Percentiles rank a stretch among this genome's conserved stretches.
Conservation (phyloP, 441 rosid genomes). For the Theobroma grandiflorum region DNA sequence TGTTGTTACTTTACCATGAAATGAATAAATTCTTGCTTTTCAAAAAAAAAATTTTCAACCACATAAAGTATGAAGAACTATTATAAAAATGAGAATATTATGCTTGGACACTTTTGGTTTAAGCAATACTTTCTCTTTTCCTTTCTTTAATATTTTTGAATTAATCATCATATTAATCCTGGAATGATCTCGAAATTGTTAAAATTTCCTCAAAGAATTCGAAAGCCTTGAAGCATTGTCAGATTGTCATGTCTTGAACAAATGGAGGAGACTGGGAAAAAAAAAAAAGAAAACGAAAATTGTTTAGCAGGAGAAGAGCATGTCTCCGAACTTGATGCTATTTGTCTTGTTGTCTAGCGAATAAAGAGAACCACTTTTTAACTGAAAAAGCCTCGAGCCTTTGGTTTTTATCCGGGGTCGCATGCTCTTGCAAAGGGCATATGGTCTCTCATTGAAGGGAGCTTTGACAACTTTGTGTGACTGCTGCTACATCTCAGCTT, state of each 20-base stretch:
- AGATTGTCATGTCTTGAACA: background rate
- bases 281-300: background rate
- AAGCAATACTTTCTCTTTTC: too few species aligned
- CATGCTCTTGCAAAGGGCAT: conserved; percentile 36
- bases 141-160: too few species aligned
- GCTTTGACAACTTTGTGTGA: conserved; percentile 14
- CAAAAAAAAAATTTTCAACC: too few species aligned
- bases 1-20: too few species aligned
- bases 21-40: too few species aligned
- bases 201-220: too few species aligned
- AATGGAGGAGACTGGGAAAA: background rate
- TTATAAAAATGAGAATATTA: too few species aligned
- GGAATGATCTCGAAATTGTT: background rate
- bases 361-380: conserved; percentile 24
- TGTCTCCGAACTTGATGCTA: background rate
- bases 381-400: conserved; percentile 33
- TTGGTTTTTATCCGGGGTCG: conserved; percentile 22
- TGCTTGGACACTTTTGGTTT: too few species aligned
- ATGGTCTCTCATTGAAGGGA: conserved; percentile 11
- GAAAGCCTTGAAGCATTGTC: too few species aligned
- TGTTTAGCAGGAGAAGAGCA: background rate
- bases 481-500: conserved; percentile 12
- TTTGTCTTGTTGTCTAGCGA: conserved; percentile 31
- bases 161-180: background rate
- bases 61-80: too few species aligned